phyloP scores from a whole-genome alignment of 441 rosid species.

The Jatropha podagrica region DNA sequence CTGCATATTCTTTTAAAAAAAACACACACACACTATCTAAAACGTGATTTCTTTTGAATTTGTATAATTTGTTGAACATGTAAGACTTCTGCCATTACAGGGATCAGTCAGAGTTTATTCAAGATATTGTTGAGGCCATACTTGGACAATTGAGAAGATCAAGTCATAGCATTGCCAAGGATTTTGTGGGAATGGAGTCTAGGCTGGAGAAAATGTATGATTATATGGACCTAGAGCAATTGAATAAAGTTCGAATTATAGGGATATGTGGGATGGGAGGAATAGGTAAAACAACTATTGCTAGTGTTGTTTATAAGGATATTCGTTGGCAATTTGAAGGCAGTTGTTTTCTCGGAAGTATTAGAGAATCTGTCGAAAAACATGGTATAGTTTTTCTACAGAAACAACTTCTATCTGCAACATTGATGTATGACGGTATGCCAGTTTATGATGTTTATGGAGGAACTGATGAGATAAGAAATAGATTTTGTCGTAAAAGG shows the following conservation, averaged over 20 bases:
- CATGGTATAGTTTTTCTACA: background rate
- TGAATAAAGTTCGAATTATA: background rate
- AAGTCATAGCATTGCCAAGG: background rate
- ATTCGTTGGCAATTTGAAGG: background rate
- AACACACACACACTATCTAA: too few species aligned
- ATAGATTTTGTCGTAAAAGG: background rate
- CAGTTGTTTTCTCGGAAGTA: background rate
- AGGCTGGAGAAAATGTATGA: background rate
- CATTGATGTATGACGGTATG: background rate
- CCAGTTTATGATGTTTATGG: background rate
- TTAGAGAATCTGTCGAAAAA: background rate
- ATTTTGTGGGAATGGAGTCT: background rate
- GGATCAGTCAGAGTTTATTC: background rate
- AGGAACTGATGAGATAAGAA: conserved; percentile 9
- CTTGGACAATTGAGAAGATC: background rate
- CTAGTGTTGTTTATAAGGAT: background rate
- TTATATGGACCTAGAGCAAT: background rate
- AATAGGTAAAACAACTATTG: background rate
- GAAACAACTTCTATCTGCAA: conserved; percentile 8
- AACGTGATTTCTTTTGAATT: background rate
- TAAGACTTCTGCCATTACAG: background rate
- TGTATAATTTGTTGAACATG: background rate
- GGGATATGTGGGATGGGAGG: background rate
- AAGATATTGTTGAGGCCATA: background rate
- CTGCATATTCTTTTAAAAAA: too few species aligned